Base-by-base conservation (phyloP, 768 basidiomycete genomes). In the Amanita exitialis region DNA sequence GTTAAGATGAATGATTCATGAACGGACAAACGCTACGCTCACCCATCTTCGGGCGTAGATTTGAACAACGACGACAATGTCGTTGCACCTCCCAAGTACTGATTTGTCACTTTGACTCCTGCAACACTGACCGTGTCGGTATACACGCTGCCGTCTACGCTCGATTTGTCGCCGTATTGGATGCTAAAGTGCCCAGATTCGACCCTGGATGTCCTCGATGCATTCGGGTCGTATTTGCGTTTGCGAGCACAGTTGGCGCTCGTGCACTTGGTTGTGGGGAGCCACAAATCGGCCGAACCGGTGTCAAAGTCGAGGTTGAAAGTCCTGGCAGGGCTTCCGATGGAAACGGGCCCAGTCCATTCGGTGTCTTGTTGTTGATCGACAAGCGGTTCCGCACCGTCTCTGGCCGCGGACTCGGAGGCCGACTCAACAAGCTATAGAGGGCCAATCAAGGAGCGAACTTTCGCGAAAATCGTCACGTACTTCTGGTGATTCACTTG, bases 301-400 rank as follows among this genome's bases (percentile, higher is more conserved):
- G 76, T 78, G 57, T 78, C 77, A 49, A 77, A 74, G 56, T 75
- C 73, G 35, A 78, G 75, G 75, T 44, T 68, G 58, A 71, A 77
- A 15, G 55, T 55, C 52, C 61, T 58, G 6, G 71, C 61, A 13
- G 78, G 78, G 7, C 69, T 76, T 7, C 78, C 78, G 10, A 78
- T 70, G 21, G 59, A 60, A 36, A 44, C n/a, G 9, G 4, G 25
- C 7, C 43, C 43, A 5, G 21, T 44, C 20, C 20, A 44, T 25
- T 44, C 43, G 25, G 9, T 7, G 12, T 25, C 21, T 25, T 30
- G 23, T 16, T 28, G 5, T 23, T 43, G 42, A 20, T 13, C 20
- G 25, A 23, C 21, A 44, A 30, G 43, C 6, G 20, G 21, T 25
- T 44, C 43, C 13, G 43, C 27, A 44, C 21, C 43, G 9, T 30